Conservation (phyloP, 2,329 filamentous ascomycete species). For the Ophiobolus disseminans region DNA sequence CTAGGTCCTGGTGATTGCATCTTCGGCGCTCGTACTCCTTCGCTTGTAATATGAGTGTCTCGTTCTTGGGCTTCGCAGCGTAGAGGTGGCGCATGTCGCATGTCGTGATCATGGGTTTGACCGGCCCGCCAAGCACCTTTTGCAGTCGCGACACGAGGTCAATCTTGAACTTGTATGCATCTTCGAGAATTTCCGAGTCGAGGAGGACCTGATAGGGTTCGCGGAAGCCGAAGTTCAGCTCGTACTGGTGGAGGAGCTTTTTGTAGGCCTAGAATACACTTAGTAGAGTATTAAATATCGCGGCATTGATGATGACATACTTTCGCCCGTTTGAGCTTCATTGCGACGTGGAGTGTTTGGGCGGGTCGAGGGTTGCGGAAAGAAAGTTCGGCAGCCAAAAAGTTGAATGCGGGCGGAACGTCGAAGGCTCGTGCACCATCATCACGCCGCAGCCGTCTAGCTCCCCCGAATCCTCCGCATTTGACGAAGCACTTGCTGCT, state of each 20-base stretch:
- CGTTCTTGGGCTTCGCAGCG: slow-evolving; percentile 61
- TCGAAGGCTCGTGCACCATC: slow-evolving; percentile 2
- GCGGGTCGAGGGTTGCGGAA: slow-evolving; percentile 1
- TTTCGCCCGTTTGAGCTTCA: slow-evolving; percentile 46
- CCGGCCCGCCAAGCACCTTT: slow-evolving; percentile 83
- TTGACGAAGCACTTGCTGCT: too few species aligned
- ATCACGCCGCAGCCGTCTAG: slow-evolving; percentile 10
- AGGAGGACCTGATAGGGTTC: slow-evolving; percentile 84
- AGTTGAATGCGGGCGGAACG: slow-evolving; percentile 3
- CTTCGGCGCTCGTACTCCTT: slow-evolving; percentile 78
- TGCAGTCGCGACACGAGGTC: slow-evolving; percentile 77
- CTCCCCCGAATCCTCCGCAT: slow-evolving; percentile 10
- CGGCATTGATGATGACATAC: slow-evolving; percentile 6
- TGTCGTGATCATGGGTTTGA: slow-evolving; percentile 85
- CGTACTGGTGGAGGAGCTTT: slow-evolving; percentile 94
- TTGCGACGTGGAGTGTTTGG: slow-evolving; percentile 19
- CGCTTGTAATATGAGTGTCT: slow-evolving; percentile 73
- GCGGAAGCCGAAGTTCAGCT: slow-evolving; percentile 85
- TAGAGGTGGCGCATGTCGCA: slow-evolving; percentile 84
- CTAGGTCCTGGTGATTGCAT: slow-evolving; percentile 79
- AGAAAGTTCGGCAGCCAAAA: slow-evolving; percentile 18
- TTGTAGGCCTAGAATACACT: slow-evolving; percentile 71
- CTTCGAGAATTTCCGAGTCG: slow-evolving; percentile 83
- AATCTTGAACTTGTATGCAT: slow-evolving; percentile 87
- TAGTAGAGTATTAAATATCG: neutral